These are phyloP conservation scores for Pseudopyricularia cyperi DNA, from an alignment of 2,329 filamentous ascomycete genomes.

Conservation along the genomic window DNA sequence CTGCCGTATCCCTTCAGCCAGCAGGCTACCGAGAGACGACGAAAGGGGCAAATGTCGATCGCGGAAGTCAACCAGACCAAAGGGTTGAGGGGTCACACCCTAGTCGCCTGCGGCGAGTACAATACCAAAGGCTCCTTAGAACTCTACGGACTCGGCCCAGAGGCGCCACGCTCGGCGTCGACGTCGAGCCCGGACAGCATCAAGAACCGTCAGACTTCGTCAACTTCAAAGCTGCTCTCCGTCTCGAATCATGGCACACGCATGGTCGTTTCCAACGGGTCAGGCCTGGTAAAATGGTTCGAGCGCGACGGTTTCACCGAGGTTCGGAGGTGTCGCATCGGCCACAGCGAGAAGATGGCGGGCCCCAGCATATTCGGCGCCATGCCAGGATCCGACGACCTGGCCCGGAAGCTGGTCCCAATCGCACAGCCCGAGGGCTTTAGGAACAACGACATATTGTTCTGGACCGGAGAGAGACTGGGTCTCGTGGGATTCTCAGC, in stretches of 20 bases:
- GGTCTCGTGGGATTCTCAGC: conserved; percentile 57
- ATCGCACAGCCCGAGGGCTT: conserved; percentile 26
- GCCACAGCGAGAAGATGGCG: conserved; percentile 19
- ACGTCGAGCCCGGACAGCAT: conserved; percentile 6
- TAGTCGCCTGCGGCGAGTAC: conserved; percentile 81
- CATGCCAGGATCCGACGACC: conserved; percentile 49
- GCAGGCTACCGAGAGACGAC: conserved; percentile 44
- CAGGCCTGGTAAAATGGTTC: conserved; percentile 79
- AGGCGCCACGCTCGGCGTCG: conserved; percentile 16
- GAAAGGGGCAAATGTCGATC: conserved; percentile 38
- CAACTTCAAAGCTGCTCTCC: conserved; percentile 67
- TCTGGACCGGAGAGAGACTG: conserved; percentile 82
- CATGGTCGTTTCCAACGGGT: conserved; percentile 71
- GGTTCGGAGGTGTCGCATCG: conserved; percentile 39
- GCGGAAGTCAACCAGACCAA: conserved; percentile 43
- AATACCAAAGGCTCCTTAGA: conserved; percentile 85
- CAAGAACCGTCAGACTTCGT: conserved; percentile 68
- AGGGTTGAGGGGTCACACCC: conserved; percentile 38
- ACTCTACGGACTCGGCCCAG: conserved; percentile 50
- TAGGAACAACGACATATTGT: conserved; percentile 56
- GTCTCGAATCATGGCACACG: conserved; percentile 71
- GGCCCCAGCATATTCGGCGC: conserved; percentile 36
- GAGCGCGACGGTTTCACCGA: conserved; percentile 68
- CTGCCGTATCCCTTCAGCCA: conserved; percentile 56
- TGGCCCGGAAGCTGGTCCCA: conserved; percentile 68